These are phyloP conservation scores for Neoboletus brunneissimus DNA, from an alignment of 768 basidiomycete species.

Conservation along the genomic window DNA sequence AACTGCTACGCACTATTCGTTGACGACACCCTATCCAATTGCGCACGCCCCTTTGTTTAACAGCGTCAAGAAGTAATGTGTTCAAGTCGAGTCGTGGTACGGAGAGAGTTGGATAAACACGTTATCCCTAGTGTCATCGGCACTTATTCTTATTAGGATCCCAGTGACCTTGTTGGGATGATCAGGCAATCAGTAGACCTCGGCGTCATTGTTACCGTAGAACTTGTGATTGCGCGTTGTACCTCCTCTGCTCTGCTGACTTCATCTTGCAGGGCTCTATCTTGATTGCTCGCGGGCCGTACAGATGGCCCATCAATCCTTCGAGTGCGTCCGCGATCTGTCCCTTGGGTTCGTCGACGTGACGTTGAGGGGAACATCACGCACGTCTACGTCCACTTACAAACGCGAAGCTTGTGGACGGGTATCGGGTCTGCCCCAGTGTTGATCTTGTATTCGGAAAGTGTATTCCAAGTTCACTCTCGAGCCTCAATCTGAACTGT, in stretches of 20 bases:
- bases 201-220: not conserved
- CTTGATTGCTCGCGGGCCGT: not conserved
- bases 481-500: no score
- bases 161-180: no score
- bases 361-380: not conserved
- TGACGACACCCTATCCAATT: no score
- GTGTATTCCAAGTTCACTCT: no score
- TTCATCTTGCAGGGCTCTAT: not conserved
- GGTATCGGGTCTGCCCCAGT: not conserved
- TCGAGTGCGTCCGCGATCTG: constrained; percentile 13
- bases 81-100: no score
- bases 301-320: not conserved
- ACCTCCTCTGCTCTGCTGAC: not conserved
- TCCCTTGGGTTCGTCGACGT: not conserved
- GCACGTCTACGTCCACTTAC: not conserved
- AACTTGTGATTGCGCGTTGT: not conserved
- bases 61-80: no score
- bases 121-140: no score
- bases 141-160: no score
- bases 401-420: not conserved
- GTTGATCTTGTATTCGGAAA: not conserved
- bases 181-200: no score
- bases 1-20: no score
- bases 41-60: no score
- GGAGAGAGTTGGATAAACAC: no score